Evolutionary conservation across 2,329 filamentous ascomycete genomes (phyloP).

Genomic region (Intubia oerlemansii): DNA sequence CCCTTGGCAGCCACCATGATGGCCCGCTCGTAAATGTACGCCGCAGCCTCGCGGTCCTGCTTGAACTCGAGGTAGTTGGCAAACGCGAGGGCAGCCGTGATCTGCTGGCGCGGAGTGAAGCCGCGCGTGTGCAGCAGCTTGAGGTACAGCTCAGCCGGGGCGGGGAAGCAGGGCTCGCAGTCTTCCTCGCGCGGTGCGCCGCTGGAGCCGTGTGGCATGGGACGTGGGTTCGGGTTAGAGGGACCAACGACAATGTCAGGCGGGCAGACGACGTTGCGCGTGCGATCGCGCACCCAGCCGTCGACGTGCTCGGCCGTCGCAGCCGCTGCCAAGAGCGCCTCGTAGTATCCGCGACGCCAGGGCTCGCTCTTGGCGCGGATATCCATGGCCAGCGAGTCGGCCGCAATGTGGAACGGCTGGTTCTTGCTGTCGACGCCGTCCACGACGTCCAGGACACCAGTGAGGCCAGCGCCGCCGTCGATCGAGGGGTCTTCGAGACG

Average conservation of each 20-base stretch:
- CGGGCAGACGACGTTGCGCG: constrained; percentile 44
- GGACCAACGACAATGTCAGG: constrained; percentile 57
- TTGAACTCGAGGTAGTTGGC: constrained; percentile 75
- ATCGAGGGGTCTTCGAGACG: constrained; percentile 46
- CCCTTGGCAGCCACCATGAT: constrained; percentile 3
- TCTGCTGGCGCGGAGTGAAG: constrained; percentile 54
- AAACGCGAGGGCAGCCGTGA: constrained; percentile 66
- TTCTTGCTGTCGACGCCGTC: neutral
- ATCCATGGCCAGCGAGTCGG: constrained; percentile 28
- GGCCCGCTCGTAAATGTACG: constrained; percentile 4
- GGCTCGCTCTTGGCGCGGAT: constrained; percentile 55
- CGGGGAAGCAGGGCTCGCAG: constrained; percentile 44
- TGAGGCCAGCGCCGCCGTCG: constrained; percentile 45
- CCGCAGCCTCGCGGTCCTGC: constrained; percentile 14
- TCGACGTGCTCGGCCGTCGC: constrained; percentile 63
- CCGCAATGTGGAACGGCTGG: too few relatives aligned
- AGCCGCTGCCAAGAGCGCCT: constrained; percentile 58
- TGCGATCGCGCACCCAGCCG: constrained; percentile 52
- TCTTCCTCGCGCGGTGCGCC: constrained; percentile 53
- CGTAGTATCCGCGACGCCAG: constrained; percentile 74
- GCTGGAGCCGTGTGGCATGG: constrained; percentile 41
- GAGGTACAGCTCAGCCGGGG: constrained; percentile 60
- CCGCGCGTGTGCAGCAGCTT: constrained; percentile 64
- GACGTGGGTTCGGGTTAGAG: constrained; percentile 61
- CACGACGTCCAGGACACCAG: constrained; percentile 18